Base-by-base conservation (phyloP, 208 protist genomes). In the Acanthamoeba divionensis region DNA sequence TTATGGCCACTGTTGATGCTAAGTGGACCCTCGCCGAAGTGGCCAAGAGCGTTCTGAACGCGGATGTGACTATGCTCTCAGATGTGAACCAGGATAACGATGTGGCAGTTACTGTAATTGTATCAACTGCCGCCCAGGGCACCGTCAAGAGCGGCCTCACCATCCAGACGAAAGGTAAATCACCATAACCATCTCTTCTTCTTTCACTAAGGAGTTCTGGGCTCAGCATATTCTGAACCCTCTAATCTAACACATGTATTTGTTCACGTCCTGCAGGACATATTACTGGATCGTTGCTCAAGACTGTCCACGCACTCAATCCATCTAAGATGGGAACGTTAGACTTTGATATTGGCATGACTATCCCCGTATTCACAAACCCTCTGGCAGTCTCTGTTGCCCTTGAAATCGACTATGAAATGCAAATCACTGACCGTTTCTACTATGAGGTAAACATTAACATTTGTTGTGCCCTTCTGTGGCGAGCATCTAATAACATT, bases 11-110 rank as follows among this genome's bases (percentile, higher is more conserved):
- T 41, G 38, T n/a, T 31, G 12, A 48, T 6, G 67, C 67, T 48
- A 79, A 79, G 67, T 79, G 67, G 67, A 31, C 6, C 44, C 15
- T 79, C 21, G 33, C 38, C 41, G 45, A 79, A 26, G 44, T 79
- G 2, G 67, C 67, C 38, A 45, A 3, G 41, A 79, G 67, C 67
- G 24, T 79, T 5, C 5, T 7, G 10, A 73, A 50, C 65, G 5
- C 65, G 26, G 12, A 67, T 18, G 52, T 18, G 33, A 65, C 26
- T 65, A 9, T 65, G 8, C 33, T 65, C 57, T 65, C 57, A 13
- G 67, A 33, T 15, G 67, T 79, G 41, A 79, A 79, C 44, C 26
- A 79, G 67, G n/a, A n/a, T n/a, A 79, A 79, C 41, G n/a, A 21
- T 26, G 67, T 15, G 38, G 5, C 1, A n/a, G 45, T 79, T 48